A percentile compares a stretch with the other conserved stretches of the same genome.
phyloP scores from a whole-genome alignment of 768 basidiomycete genomes.

The Punctularia strigosozonata region DNA sequence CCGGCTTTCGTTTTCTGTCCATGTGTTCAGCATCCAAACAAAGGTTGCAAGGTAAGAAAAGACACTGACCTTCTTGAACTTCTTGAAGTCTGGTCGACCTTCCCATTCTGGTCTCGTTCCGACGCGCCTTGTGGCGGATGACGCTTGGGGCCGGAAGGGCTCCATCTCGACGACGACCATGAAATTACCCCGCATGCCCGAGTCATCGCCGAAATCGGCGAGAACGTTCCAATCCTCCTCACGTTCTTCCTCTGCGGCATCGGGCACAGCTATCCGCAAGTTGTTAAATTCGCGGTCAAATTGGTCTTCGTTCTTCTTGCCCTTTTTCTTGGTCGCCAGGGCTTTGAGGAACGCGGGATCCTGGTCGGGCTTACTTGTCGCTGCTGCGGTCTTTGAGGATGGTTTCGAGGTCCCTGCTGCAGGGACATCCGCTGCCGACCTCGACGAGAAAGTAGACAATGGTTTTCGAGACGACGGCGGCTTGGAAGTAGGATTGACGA shows the following conservation, averaged over 20 bases:
- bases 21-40: constrained; percentile 14
- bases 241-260: constrained; percentile 35
- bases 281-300: constrained; percentile 78
- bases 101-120: constrained; percentile 27
- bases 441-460: background rate
- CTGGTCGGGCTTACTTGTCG: constrained; percentile 44
- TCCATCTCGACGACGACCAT: constrained; percentile 69
- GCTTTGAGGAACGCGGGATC: constrained; percentile 62
- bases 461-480: background rate
- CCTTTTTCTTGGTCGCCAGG: constrained; percentile 58
- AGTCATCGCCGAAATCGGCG: constrained; percentile 55
- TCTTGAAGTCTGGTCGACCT: constrained; percentile 60
- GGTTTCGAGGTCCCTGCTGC: too few relatives aligned
- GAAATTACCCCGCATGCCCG: constrained; percentile 58
- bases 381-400: constrained; percentile 18
- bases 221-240: constrained; percentile 46
- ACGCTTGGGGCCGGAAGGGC: constrained; percentile 26
- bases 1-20: constrained; percentile 18
- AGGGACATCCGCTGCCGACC: too few relatives aligned
- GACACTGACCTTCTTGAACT: constrained; percentile 55
- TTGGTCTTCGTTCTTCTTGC: constrained; percentile 53
- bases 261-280: constrained; percentile 58
- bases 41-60: background rate
- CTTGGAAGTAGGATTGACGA: background rate
- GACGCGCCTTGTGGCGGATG: constrained; percentile 7